phyloP scores from a whole-genome alignment of 2,329 filamentous ascomycete genomes.

The Cordyceps militaris region DNA sequence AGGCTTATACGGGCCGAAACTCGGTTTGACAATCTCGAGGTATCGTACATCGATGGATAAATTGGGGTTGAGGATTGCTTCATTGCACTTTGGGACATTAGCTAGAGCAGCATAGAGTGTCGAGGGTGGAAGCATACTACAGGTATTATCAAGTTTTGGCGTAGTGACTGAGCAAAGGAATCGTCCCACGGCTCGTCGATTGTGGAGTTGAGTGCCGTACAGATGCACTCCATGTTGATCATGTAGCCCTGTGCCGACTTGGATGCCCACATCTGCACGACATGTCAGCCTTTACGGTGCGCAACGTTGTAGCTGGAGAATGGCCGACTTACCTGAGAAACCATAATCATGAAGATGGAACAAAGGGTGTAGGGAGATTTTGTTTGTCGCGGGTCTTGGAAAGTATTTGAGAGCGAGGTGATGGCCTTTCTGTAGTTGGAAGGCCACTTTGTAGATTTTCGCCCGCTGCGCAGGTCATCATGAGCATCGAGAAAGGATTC shows the following conservation, averaged over 20 bases:
- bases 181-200: slow-evolving; percentile 20
- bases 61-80: slow-evolving; percentile 11
- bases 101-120: neutral
- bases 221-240: slow-evolving; percentile 27
- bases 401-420: slow-evolving; percentile 20
- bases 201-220: slow-evolving; percentile 24
- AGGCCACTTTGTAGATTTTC: slow-evolving; percentile 14
- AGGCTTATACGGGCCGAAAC: neutral
- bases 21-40: neutral
- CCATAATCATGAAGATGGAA: slow-evolving; percentile 31
- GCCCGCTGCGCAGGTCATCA: slow-evolving; percentile 19
- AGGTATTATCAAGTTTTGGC: slow-evolving; percentile 25
- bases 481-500: slow-evolving; percentile 24
- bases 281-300: neutral
- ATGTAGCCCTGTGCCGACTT: slow-evolving; percentile 19
- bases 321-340: slow-evolving; percentile 24
- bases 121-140: slow-evolving; percentile 21
- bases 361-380: slow-evolving; percentile 28
- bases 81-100: slow-evolving; percentile 4
- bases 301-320: neutral
- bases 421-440: slow-evolving; percentile 27
- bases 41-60: slow-evolving; percentile 8
- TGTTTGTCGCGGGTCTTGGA: slow-evolving; percentile 23
- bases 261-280: slow-evolving; percentile 25
- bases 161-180: slow-evolving; percentile 23